Evolutionary conservation across 306 rosid species (phyloP).

Genomic region (Acacia melanoxylon): DNA sequence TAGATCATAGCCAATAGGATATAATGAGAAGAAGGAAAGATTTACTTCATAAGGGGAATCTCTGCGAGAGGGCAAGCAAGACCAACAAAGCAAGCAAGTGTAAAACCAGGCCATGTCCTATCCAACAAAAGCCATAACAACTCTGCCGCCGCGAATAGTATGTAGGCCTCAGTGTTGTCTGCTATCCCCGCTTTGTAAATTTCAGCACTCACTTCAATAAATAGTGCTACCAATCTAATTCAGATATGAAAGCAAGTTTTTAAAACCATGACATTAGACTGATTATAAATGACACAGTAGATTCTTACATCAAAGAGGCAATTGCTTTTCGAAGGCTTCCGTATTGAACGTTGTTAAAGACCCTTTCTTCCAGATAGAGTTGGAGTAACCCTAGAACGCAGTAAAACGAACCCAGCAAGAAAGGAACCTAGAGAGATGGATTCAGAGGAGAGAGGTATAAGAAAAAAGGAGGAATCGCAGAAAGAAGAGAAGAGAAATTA

Average conservation of each 20-base stretch:
- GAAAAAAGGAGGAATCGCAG: background rate
- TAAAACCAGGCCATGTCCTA: conserved; percentile 71
- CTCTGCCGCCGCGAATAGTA: conserved; percentile 77
- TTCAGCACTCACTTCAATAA: conserved; percentile 82
- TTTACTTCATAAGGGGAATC: conserved; percentile 54
- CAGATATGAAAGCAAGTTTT: background rate
- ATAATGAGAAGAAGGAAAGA: background rate
- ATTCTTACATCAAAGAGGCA: conserved; percentile 48
- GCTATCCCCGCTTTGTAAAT: conserved; percentile 79
- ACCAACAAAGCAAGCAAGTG: conserved; percentile 70
- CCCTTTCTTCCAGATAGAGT: conserved; percentile 49
- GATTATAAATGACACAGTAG: background rate
- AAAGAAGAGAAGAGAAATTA: background rate
- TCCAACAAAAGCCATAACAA: conserved; percentile 68
- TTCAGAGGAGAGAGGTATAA: background rate
- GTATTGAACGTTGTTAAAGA: conserved; percentile 22
- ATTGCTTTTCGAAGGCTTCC: conserved; percentile 33
- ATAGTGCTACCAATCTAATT: conserved; percentile 62
- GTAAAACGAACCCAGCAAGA: conserved; percentile 57
- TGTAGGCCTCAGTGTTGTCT: conserved; percentile 67
- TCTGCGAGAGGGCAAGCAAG: conserved; percentile 47
- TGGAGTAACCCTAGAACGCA: conserved; percentile 57
- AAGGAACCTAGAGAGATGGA: conserved; percentile 48
- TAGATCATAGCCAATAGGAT: background rate
- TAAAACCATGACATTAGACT: background rate